Percentiles rank a stretch among this genome's conserved stretches.
Conservation (phyloP, 2,329 filamentous ascomycete species). For the Dactylellina sp. region DNA sequence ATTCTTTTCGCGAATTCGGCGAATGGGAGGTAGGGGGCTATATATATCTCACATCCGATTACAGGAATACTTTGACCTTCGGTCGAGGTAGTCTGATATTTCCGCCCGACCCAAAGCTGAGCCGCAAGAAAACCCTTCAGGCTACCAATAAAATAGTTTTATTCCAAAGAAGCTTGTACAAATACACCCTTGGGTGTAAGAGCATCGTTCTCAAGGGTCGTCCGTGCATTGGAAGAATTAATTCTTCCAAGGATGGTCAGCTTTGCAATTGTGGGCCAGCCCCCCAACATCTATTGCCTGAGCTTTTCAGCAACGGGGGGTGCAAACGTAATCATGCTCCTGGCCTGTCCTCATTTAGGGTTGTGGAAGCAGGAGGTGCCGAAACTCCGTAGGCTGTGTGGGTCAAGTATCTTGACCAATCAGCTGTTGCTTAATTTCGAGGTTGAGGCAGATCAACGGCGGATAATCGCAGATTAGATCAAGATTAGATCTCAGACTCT, state of each 20-base stretch:
- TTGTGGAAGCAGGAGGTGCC: constrained; percentile 49
- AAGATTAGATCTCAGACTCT: constrained; percentile 32
- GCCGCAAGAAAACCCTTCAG: constrained; percentile 2
- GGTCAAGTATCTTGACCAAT: constrained; percentile 29
- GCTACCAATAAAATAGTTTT: background rate
- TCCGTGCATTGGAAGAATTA: background rate
- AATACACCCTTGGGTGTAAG: too few relatives aligned
- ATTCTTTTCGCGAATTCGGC: constrained; percentile 32
- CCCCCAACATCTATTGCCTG: background rate
- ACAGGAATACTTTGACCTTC: too few relatives aligned
- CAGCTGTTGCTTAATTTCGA: constrained; percentile 18
- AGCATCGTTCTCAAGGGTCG: too few relatives aligned
- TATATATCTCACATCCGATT: constrained; percentile 8
- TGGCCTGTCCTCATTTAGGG: constrained; percentile 24
- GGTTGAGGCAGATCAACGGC: background rate
- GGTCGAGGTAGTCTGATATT: background rate
- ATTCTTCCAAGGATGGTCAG: background rate
- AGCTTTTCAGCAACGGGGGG: too few relatives aligned
- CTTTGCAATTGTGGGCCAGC: background rate
- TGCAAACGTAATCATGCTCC: constrained; percentile 44
- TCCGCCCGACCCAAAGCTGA: background rate
- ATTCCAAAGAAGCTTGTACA: constrained; percentile 6
- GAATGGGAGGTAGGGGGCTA: constrained; percentile 14
- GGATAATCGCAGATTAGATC: constrained; percentile 54
- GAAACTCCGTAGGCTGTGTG: constrained; percentile 46